Conservation (phyloP, 1,284 basidiomycete genomes). For the Pyrrhoderma noxium region DNA sequence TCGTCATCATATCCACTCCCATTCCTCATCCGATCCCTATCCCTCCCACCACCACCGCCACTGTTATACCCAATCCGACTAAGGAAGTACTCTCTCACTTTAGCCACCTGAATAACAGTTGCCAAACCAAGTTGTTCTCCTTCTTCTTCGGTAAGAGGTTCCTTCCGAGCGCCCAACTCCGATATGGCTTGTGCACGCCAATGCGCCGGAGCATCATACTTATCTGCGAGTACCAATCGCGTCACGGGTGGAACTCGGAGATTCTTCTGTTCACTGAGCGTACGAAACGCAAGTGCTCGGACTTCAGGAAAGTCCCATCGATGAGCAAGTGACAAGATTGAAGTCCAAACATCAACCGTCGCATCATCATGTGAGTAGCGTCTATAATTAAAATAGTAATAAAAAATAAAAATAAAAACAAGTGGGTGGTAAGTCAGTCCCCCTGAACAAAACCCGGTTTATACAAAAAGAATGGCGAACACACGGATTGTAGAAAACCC, state of each 20-base stretch:
- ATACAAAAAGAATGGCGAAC: background rate
- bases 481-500: conserved; percentile 50
- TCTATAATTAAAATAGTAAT: background rate
- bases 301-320: conserved; percentile 20
- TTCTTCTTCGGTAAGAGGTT: conserved; percentile 49
- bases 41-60: no score
- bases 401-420: conserved; percentile 7
- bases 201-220: conserved; percentile 46
- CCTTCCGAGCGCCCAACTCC: conserved; percentile 45
- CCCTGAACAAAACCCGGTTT: no score
- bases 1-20: no score
- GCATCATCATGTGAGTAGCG: conserved; percentile 12
- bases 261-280: conserved; percentile 25
- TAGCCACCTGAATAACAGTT: conserved; percentile 48
- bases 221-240: conserved; percentile 50
- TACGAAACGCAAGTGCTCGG: conserved; percentile 17
- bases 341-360: conserved; percentile 15
- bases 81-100: conserved; percentile 48
- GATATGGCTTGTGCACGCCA: conserved; percentile 28
- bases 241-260: conserved; percentile 45
- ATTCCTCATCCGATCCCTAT: no score
- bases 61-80: conserved; percentile 23
- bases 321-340: conserved; percentile 20
- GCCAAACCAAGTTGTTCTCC: conserved; percentile 52
- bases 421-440: background rate